Percentiles rank a stretch among this genome's conserved stretches.
Evolutionary conservation across 2,329 filamentous ascomycete genomes (phyloP).

Genomic region (Fusarium oligoseptatum): DNA sequence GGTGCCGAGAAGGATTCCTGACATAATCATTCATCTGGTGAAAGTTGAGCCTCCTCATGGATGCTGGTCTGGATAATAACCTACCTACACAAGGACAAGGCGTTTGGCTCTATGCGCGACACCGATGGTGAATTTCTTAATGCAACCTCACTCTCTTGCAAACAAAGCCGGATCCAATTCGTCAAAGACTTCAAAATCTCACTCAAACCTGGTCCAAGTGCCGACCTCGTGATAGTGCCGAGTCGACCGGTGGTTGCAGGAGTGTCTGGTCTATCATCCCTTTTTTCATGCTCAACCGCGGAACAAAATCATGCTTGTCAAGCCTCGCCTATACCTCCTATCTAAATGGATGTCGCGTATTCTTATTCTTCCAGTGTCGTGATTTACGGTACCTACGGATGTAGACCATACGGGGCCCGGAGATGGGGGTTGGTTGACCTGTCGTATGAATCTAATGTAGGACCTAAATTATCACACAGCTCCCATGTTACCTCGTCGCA

Average conservation of each 20-base stretch:
- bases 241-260: conserved; percentile 25
- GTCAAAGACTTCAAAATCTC: not conserved
- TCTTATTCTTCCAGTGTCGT: not conserved
- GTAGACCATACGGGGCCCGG: not conserved
- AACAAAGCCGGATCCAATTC: not conserved
- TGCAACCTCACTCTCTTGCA: not conserved
- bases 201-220: conserved; percentile 24
- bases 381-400: not conserved
- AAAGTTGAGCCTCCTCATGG: not conserved
- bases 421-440: conserved; percentile 21
- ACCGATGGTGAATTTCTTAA: not conserved
- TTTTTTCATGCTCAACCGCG: conserved; percentile 25
- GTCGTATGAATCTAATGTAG: conserved; percentile 20
- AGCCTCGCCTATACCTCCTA: not conserved
- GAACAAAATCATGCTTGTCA: not conserved
- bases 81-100: conserved; percentile 1
- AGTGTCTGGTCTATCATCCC: conserved; percentile 31
- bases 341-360: not conserved
- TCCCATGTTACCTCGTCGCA: conserved; percentile 23
- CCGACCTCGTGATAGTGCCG: conserved; percentile 16
- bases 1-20: not conserved
- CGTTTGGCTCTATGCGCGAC: not conserved
- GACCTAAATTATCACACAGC: conserved; percentile 13
- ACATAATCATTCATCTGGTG: not conserved
- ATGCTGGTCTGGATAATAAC: not conserved